Evolutionary conservation across 768 basidiomycete species (phyloP), one percentile per base, ranked within the genome.

Genomic region (Panus rudis): DNA sequence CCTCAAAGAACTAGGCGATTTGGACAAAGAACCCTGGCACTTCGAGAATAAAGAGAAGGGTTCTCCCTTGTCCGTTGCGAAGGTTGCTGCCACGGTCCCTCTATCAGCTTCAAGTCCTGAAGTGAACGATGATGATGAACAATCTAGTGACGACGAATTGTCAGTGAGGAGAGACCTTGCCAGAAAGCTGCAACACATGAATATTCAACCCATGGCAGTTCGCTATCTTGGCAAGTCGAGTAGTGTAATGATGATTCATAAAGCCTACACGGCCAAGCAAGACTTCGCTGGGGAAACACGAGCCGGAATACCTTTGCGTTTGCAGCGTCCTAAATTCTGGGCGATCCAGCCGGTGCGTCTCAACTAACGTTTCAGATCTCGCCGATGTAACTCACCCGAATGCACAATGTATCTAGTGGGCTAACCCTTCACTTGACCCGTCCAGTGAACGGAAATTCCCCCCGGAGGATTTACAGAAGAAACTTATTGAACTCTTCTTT

Each of bases 281-380:
- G 66, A 69, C 39, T 63, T 64, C 45, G 48, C 56, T 8, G 63
- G 63, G 27, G 33, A 39, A 4, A n/a, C n/a, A n/a, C n/a, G n/a
- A n/a, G n/a, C n/a, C n/a, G n/a, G n/a, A 4, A 23, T 6, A 37
- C n/a, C 34, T 20, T 53, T 61, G 19, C 48, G 63, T 16, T 51
- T 46, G 44, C 66, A 63, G 44, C 67, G 75, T 20, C 57, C 62
- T 4, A 71, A 78, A 43, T 75, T 72, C 47, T 80, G 77, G 79
- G 57, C 63, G 4, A 48, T 61, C 32, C 72, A 71, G 35, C 58
- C 68, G 10, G 76, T 76, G 37, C 37, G 71, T 61, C 26, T 6
- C 28, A 4, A 11, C n/a, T n/a, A 33, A 13, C 22, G n/a, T 12
- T 31, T n/a, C 31, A 8, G 8, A 6, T 28, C 17, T 14, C 14